These are phyloP conservation scores for Chytridium lagenaria DNA, from an alignment of 371 early-diverging fungal species.

Conservation along the genomic window DNA sequence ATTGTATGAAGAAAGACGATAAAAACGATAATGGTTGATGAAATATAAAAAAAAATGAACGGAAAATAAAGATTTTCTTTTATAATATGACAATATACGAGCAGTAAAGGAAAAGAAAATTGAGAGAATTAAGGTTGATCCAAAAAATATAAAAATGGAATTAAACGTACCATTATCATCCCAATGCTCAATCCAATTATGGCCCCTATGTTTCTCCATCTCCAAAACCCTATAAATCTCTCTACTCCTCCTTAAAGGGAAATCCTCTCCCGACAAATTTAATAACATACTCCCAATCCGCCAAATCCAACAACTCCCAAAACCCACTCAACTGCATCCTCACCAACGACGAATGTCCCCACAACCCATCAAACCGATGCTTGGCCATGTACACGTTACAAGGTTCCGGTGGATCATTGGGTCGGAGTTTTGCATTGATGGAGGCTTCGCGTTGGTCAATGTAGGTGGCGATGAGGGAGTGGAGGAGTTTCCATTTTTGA, in stretches of 20 bases:
- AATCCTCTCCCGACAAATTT: constrained; percentile 48
- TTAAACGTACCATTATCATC: too few species aligned
- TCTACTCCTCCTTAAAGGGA: constrained; percentile 40
- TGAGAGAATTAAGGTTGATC: neutral
- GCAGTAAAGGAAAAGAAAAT: neutral
- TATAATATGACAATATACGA: too few species aligned
- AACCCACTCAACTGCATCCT: constrained; percentile 46
- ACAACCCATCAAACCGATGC: constrained; percentile 24
- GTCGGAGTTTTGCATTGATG: neutral
- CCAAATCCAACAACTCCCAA: constrained; percentile 47
- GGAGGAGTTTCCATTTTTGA: neutral
- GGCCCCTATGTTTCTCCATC: too few species aligned
- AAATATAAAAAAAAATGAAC: too few species aligned
- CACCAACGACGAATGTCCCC: constrained; percentile 42
- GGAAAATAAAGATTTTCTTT: too few species aligned
- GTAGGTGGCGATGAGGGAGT: neutral
- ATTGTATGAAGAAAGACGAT: too few species aligned
- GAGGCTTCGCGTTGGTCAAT: neutral
- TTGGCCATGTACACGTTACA: constrained; percentile 41
- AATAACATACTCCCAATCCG: constrained; percentile 51
- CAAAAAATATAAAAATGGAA: too few species aligned
- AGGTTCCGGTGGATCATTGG: too few species aligned
- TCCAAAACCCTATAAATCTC: constrained; percentile 39
- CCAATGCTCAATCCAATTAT: too few species aligned
- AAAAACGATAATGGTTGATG: too few species aligned